Conservation (phyloP, 345 rosid species). For the Atalantia buxifolia region DNA sequence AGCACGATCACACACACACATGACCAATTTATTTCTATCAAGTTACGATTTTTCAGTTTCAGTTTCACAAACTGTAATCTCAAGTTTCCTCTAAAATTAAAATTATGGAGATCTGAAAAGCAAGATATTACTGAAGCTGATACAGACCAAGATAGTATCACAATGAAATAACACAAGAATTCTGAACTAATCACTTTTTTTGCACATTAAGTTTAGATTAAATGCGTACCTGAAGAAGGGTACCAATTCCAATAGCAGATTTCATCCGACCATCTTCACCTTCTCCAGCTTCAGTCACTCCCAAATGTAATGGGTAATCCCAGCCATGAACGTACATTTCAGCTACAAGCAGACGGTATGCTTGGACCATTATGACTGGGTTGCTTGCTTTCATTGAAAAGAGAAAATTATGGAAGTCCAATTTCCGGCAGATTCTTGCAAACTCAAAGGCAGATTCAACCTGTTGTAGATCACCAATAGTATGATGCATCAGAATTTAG, state of each 20-base stretch:
- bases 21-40: neutral
- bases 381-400: conserved; percentile 99
- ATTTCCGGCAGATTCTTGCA: conserved; percentile 88
- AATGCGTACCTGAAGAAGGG: conserved; percentile 79
- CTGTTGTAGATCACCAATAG: conserved; percentile 41
- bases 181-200: neutral
- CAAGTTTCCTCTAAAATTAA: neutral
- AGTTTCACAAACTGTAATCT: neutral
- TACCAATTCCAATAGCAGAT: conserved; percentile 97
- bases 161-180: neutral
- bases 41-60: neutral
- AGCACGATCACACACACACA: neutral
- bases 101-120: neutral
- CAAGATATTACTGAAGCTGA: neutral
- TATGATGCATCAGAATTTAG: conserved; percentile 14
- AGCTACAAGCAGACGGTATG: conserved; percentile 89
- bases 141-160: neutral
- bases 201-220: conserved; percentile 1
- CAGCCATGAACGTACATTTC: conserved; percentile 97
- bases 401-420: conserved; percentile 94
- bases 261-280: conserved; percentile 99
- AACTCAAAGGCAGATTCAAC: conserved; percentile 99
- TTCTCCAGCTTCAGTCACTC: conserved; percentile 99
- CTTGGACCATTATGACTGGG: conserved; percentile 97
- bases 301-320: conserved; percentile 97